Conservation (phyloP, 441 rosid genomes). For the Cnidoscolus chayamansa region DNA sequence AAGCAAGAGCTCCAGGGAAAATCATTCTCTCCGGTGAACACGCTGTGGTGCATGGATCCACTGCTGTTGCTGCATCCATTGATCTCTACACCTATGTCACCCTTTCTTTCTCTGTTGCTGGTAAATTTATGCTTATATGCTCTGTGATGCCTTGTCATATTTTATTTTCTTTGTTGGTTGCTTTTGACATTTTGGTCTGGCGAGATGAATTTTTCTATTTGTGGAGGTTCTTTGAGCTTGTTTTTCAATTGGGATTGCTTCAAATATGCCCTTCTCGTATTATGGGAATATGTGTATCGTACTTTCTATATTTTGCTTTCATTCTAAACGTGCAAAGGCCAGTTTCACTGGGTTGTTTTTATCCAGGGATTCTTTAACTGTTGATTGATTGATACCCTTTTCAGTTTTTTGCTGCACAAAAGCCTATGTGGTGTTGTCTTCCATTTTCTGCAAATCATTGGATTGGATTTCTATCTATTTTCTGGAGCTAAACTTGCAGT, state of each 20-base stretch:
- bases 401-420: neutral
- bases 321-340: too few species aligned
- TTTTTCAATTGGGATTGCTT: slow-evolving; percentile 15
- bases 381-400: neutral
- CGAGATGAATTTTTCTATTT: neutral
- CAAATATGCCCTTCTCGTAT: slow-evolving; percentile 17
- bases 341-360: neutral
- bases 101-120: slow-evolving; percentile 49
- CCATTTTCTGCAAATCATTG: neutral
- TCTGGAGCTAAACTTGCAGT: neutral
- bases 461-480: neutral
- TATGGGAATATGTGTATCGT: slow-evolving; percentile 1
- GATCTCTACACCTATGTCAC: slow-evolving; percentile 66
- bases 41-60: slow-evolving; percentile 91
- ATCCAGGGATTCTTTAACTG: neutral
- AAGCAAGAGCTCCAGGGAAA: slow-evolving; percentile 91
- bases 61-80: slow-evolving; percentile 90
- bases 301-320: neutral
- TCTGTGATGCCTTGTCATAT: neutral
- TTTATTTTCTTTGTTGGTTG: neutral
- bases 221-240: neutral
- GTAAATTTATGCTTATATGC: slow-evolving; percentile 24
- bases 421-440: slow-evolving; percentile 1
- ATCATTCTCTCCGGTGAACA: slow-evolving; percentile 93
- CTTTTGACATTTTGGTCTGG: neutral